These are phyloP conservation scores for Naganishia kalamii DNA, from an alignment of 768 basidiomycete genomes.

Conservation along the genomic window DNA sequence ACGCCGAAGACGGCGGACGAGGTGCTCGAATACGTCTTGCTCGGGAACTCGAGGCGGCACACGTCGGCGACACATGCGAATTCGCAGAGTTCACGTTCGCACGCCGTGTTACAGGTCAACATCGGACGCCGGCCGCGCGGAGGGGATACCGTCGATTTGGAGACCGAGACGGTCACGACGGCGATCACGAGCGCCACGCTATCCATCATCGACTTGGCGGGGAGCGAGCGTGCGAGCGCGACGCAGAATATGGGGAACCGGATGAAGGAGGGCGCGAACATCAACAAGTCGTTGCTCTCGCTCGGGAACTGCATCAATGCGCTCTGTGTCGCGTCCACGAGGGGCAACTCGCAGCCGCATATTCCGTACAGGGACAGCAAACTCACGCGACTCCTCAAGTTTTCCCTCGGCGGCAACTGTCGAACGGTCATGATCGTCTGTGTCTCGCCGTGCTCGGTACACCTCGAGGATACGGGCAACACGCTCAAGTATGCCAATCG, in stretches of 20 bases:
- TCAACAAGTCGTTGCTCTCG: slow-evolving; percentile 96
- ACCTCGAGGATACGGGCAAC: slow-evolving; percentile 98
- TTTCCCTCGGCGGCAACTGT: slow-evolving; percentile 96
- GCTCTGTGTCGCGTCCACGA: slow-evolving; percentile 68
- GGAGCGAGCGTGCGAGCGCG: slow-evolving; percentile 91
- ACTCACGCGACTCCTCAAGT: slow-evolving; percentile 92
- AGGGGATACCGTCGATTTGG: slow-evolving; percentile 69
- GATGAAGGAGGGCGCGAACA: slow-evolving; percentile 97
- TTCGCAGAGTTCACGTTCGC: slow-evolving; percentile 91
- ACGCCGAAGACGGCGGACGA: slow-evolving; percentile 77
- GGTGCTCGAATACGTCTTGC: slow-evolving; percentile 85
- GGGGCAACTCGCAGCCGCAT: slow-evolving; percentile 66
- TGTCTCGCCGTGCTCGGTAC: slow-evolving; percentile 84
- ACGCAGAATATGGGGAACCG: slow-evolving; percentile 96
- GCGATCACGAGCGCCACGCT: slow-evolving; percentile 60
- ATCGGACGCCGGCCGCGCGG: slow-evolving; percentile 72
- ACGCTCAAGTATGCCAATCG: slow-evolving; percentile 96
- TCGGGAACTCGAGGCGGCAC: slow-evolving; percentile 79
- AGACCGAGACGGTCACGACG: slow-evolving; percentile 61
- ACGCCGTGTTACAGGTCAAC: slow-evolving; percentile 94
- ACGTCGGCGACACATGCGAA: slow-evolving; percentile 95
- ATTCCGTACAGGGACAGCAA: slow-evolving; percentile 97
- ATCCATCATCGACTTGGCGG: slow-evolving; percentile 96
- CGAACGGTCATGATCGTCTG: slow-evolving; percentile 99
- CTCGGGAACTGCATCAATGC: slow-evolving; percentile 98